Evolutionary conservation across 192 early-diverging fungal genomes (phyloP).

Genomic region (Coemansia sp.): DNA sequence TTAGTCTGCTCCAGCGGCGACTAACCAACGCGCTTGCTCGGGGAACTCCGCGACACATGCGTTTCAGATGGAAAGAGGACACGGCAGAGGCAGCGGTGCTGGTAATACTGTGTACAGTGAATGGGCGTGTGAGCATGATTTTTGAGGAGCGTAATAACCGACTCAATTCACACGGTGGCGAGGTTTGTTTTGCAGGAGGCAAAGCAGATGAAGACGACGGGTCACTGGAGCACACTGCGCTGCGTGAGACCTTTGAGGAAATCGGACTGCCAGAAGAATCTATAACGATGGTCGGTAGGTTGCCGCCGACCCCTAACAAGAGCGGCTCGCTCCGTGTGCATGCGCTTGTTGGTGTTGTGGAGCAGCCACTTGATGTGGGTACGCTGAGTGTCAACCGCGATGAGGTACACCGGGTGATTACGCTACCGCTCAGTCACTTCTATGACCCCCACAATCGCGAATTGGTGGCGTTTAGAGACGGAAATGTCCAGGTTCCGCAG

Average conservation of each 20-base stretch:
- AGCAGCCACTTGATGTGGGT: slow-evolving; percentile 43
- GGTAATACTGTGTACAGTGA: slow-evolving; percentile 63
- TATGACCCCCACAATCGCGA: slow-evolving; percentile 48
- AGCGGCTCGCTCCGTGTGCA: slow-evolving; percentile 59
- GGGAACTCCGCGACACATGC: slow-evolving; percentile 11
- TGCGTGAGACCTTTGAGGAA: slow-evolving; percentile 83
- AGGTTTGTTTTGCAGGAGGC: slow-evolving; percentile 80
- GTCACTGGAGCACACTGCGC: slow-evolving; percentile 61
- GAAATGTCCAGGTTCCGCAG: slow-evolving; percentile 56
- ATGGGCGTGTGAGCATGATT: slow-evolving; percentile 64
- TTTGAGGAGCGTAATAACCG: slow-evolving; percentile 71
- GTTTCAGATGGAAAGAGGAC: slow-evolving; percentile 11
- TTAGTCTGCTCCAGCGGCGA: slow-evolving; percentile 20
- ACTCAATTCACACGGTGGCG: slow-evolving; percentile 73
- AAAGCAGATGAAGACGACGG: slow-evolving; percentile 63
- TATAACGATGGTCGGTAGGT: slow-evolving; percentile 63
- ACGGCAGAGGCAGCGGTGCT: slow-evolving; percentile 36
- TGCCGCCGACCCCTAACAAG: slow-evolving; percentile 64
- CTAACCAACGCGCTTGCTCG: slow-evolving; percentile 12
- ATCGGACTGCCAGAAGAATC: slow-evolving; percentile 53
- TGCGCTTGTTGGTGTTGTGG: slow-evolving; percentile 62
- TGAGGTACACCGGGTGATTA: slow-evolving; percentile 72
- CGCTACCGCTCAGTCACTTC: slow-evolving; percentile 65
- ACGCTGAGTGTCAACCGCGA: slow-evolving; percentile 56
- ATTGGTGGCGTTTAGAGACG: slow-evolving; percentile 57